Base-by-base conservation (phyloP, 495 filamentous ascomycete genomes). In the Xylaria grammica region DNA sequence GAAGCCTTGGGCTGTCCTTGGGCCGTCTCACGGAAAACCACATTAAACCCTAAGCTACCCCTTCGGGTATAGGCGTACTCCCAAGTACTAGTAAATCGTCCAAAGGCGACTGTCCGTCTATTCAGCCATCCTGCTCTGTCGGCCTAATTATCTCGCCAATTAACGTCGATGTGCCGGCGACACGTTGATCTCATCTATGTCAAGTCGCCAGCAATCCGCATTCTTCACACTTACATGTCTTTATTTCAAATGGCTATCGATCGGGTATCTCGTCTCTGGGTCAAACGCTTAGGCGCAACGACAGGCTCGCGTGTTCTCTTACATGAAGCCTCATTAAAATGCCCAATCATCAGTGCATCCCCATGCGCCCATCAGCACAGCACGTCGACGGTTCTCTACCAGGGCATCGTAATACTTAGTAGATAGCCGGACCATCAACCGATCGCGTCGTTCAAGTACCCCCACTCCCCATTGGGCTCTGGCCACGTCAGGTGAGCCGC, bases 401-500 rank as follows among this genome's bases (percentile, higher is more conserved):
- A 17, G 36, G 30, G 20, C 29, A 52, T 42, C 4, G 29, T 42
- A n/a, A n/a, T n/a, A n/a, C 44, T 52, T 27, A n/a, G n/a, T 60
- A 32, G 20, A 27, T 50, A 36, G 27, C 26, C 32, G 46, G 58
- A 7, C 46, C 58, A 61, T 26, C 3, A 11, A 30, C 58, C 36
- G 58, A 52, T 52, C 46, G 22, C 22, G 46, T 61, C 29, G 40
- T 38, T 24, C 44, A 30, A 49, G 32, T n/a, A 13, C 26, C 26
- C 22, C 52, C 65, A 68, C 68, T 68, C 53, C 57, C 61, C 40
- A 67, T 65, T 69, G 59, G 67, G 65, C 68, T 66, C 64, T 65
- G 36, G 60, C 68, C 68, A 75, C 70, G 72, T 73, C 72, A 75
- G 69, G 66, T 73, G 70, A 68, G 60, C 55, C 65, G 59, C 52